Evolutionary conservation across 768 basidiomycete species (phyloP), one percentile per base, ranked within the genome.

Genomic region (Tulasnella sp.): DNA sequence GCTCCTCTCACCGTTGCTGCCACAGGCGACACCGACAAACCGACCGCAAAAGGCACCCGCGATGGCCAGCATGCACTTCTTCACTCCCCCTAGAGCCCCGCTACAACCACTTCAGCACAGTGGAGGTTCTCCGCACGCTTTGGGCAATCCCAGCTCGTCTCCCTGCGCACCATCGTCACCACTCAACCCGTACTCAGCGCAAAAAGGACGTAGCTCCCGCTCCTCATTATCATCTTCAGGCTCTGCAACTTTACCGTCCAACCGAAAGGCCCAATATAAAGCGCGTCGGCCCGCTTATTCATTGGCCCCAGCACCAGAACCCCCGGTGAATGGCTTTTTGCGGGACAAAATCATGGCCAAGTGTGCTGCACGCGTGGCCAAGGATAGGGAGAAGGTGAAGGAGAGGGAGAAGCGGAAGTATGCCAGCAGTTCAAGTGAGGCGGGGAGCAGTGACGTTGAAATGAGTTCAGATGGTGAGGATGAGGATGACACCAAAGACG

Each of bases 271-370:
- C 32, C 61, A 67, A 67, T 76, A 73, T 35, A 77, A 77, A 46
- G 69, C 77, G 42, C 77, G 77, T 46, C 77, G 77, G 13, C 69
- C 77, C 3, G 71, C 29, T 32, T 44, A 70, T 72, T 77, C 77
- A 44, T 16, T 42, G 69, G 32, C 69, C 0, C 42, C 77, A 20
- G 71, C 48, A 20, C 40, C 42, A 15, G 79, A 79, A 35, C 42
- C 69, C 7, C 75, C 78, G 16, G 51, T 57, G 16, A 79, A 79
- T 35, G 78, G 79, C 35, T 55, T 79, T 39, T 44, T 74, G 39
- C 78, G 79, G 9, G 79, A 79, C 37, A 70, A 73, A 44, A 71
- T 79, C 39, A 72, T 48, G 23, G 61, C 42, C 20, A 78, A 79
- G 71, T 79, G 77, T 55, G 77, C 71, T 4, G 77, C 32, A 32